phyloP scores from a whole-genome alignment of 495 filamentous ascomycete genomes.

The Tetracladium marchalianum region DNA sequence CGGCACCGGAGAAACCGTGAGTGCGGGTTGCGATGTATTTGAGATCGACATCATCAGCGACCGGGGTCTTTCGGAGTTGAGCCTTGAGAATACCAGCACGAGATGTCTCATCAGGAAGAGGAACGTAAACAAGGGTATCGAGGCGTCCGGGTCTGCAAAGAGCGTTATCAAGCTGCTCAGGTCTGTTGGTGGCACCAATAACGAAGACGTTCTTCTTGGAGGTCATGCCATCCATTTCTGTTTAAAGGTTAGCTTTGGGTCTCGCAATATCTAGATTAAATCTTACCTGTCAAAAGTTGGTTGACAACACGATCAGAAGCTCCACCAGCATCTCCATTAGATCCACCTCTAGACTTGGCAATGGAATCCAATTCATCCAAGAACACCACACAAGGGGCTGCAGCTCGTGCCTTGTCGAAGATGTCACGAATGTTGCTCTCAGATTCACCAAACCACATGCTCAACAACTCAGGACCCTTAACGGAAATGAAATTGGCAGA shows the following conservation, averaged over 20 bases:
- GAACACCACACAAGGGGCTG: conserved; percentile 98
- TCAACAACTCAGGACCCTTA: conserved; percentile 94
- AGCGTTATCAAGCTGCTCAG: conserved; percentile 95
- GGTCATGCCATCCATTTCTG: conserved; percentile 99
- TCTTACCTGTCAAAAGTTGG: conserved; percentile 92
- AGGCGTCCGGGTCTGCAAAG: conserved; percentile 97
- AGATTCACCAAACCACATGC: conserved; percentile 99
- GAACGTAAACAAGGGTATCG: conserved; percentile 96
- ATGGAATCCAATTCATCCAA: conserved; percentile 98
- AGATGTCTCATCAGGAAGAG: conserved; percentile 81
- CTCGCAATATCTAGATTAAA: conserved; percentile 4
- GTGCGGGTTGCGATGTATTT: conserved; percentile 92
- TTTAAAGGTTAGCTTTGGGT: conserved; percentile 31
- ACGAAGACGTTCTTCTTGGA: conserved; percentile 99
- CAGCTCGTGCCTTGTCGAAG: conserved; percentile 98
- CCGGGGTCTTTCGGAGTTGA: conserved; percentile 96
- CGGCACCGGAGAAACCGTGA: conserved; percentile 98
- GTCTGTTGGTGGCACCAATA: conserved; percentile 96
- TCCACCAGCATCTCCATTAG: conserved; percentile 92
- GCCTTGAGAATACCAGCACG: conserved; percentile 86
- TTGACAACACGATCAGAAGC: conserved; percentile 99
- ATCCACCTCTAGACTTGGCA: conserved; percentile 98
- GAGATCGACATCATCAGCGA: conserved; percentile 78
- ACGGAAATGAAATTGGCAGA: conserved; percentile 99
- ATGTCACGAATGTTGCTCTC: conserved; percentile 99